These are phyloP conservation scores for Sonneratia alba DNA, from an alignment of 345 rosid genomes.

Conservation along the genomic window DNA sequence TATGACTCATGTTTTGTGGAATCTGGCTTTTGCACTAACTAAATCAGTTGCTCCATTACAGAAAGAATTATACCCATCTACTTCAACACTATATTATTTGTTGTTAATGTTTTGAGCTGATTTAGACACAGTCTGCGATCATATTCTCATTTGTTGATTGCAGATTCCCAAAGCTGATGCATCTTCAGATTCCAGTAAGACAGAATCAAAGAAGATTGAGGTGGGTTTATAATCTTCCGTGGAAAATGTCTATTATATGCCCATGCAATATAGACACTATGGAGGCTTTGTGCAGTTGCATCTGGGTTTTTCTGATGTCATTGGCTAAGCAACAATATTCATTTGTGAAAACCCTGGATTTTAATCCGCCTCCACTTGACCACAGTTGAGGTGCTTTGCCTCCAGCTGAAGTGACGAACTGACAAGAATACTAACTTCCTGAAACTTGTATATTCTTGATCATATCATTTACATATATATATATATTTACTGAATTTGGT, in stretches of 20 bases:
- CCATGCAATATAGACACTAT: background rate
- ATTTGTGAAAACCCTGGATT: background rate
- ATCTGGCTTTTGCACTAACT: background rate
- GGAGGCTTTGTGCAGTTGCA: background rate
- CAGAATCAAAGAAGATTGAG: background rate
- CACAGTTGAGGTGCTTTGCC: background rate
- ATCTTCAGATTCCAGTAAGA: background rate
- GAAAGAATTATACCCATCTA: background rate
- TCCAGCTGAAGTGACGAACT: background rate
- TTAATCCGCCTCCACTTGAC: background rate
- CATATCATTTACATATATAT: too few relatives aligned
- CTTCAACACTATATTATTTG: background rate
- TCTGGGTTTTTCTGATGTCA: background rate
- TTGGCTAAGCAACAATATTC: background rate
- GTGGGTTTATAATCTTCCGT: background rate
- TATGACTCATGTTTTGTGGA: background rate
- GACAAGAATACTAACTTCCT: too few relatives aligned
- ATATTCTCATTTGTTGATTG: background rate
- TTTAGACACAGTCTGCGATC: background rate
- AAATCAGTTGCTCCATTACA: background rate
- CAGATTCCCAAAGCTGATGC: constrained; percentile 2
- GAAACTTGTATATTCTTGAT: too few relatives aligned
- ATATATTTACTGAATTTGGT: background rate
- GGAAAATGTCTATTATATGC: background rate
- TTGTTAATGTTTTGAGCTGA: background rate